phyloP scores from a whole-genome alignment of 2,329 filamentous ascomycete species.

The Furcasterigmium sp. region DNA sequence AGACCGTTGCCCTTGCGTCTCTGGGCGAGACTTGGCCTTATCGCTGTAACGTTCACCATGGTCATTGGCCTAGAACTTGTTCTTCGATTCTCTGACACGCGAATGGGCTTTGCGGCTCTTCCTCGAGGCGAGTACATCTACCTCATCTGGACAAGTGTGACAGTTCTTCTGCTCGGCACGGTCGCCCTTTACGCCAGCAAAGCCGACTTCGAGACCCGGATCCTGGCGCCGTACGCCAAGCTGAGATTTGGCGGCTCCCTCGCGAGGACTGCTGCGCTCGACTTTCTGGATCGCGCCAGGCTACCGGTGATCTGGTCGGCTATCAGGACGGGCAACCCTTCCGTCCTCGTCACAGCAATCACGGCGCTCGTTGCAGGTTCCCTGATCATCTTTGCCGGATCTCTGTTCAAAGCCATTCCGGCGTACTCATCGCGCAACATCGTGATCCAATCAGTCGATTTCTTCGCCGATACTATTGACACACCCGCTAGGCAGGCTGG shows the following conservation, averaged over 20 bases:
- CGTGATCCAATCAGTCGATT: constrained; percentile 19
- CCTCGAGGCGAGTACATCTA: constrained; percentile 19
- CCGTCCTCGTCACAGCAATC: constrained; percentile 19
- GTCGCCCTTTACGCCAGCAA: constrained; percentile 23
- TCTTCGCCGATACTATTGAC: constrained; percentile 19
- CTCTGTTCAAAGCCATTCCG: constrained; percentile 24
- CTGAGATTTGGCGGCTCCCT: constrained; percentile 21
- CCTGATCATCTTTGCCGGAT: constrained; percentile 23
- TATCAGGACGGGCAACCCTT: constrained; percentile 17
- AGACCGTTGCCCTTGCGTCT: constrained; percentile 25
- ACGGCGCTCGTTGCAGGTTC: constrained; percentile 21
- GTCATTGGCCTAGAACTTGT: constrained; percentile 28
- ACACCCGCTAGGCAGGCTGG: background rate
- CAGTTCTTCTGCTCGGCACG: constrained; percentile 20
- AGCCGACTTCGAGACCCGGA: constrained; percentile 23
- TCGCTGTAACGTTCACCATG: constrained; percentile 19
- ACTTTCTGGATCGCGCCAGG: constrained; percentile 24
- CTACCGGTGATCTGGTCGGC: constrained; percentile 20
- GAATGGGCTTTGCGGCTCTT: constrained; percentile 23
- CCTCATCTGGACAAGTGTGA: constrained; percentile 27
- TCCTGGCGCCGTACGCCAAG: constrained; percentile 25
- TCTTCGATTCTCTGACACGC: constrained; percentile 20
- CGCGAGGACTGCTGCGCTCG: constrained; percentile 21
- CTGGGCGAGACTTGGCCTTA: constrained; percentile 17
- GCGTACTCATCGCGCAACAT: constrained; percentile 16